Percentiles rank a stretch among this genome's conserved stretches.
phyloP scores from a whole-genome alignment of 345 rosid species.

The Triadica sebifera region DNA sequence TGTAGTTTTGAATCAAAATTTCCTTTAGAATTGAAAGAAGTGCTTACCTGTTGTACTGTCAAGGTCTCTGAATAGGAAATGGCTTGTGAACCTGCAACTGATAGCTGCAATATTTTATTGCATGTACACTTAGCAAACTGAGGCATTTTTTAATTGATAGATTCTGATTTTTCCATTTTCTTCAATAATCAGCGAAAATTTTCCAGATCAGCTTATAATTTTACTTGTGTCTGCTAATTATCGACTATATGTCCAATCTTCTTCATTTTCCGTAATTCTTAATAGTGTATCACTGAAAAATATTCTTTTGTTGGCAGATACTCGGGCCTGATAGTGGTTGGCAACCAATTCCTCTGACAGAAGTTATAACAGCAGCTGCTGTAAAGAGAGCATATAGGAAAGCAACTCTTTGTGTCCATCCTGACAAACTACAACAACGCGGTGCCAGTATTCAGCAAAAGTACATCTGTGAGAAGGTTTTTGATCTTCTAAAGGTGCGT shows the following conservation, averaged over 20 bases:
- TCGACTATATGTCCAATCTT: not conserved
- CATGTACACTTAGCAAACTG: not conserved
- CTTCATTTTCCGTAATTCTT: not conserved
- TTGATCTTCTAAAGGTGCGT: constrained; percentile 88
- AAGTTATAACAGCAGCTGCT: constrained; percentile 89
- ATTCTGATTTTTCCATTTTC: not conserved
- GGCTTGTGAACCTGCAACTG: not conserved
- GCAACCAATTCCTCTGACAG: constrained; percentile 93
- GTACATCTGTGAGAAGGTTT: constrained; percentile 87
- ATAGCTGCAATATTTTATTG: not conserved
- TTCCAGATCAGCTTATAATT: not conserved
- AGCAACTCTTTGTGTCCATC: constrained; percentile 98
- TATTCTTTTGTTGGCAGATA: constrained; percentile 51
- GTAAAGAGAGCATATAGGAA: constrained; percentile 95
- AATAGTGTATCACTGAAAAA: not conserved
- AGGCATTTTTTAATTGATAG: not conserved
- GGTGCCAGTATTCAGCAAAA: constrained; percentile 94
- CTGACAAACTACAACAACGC: constrained; percentile 91
- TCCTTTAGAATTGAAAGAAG: not conserved
- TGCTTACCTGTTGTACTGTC: not conserved
- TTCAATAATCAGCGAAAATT: not conserved
- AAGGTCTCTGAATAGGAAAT: not conserved
- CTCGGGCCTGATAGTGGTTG: constrained; percentile 88
- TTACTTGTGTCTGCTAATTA: not conserved
- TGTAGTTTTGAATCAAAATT: not conserved